phyloP scores from a whole-genome alignment of 352 stramenopile genomes.

The Peronosclerospora sorghi region DNA sequence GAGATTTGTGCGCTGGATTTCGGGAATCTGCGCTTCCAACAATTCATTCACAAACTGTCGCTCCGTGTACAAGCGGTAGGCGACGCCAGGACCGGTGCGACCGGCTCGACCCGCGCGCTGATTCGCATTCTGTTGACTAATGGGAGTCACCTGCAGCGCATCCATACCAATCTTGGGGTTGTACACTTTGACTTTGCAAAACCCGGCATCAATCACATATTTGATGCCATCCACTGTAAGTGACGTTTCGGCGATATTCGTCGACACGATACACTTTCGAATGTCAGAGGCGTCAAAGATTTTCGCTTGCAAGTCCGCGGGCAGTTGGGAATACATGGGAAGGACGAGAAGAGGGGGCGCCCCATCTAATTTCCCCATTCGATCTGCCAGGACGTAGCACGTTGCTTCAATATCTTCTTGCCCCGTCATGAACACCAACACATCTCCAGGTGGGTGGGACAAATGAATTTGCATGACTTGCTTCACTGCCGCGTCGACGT shows the following conservation, averaged over 20 bases:
- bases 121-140: constrained; percentile 96
- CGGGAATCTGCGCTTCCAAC: constrained; percentile 94
- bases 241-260: constrained; percentile 96
- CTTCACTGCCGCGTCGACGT: constrained; percentile 96
- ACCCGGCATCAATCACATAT: constrained; percentile 97
- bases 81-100: constrained; percentile 84
- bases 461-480: constrained; percentile 98
- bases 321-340: constrained; percentile 99
- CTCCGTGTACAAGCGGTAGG: constrained; percentile 96
- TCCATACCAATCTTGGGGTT: constrained; percentile 99
- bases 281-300: constrained; percentile 94
- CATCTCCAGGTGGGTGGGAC: constrained; percentile 92
- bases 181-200: constrained; percentile 99
- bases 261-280: constrained; percentile 96
- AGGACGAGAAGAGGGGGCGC: constrained; percentile 93
- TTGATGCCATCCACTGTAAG: constrained; percentile 95
- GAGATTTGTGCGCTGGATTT: constrained; percentile 98
- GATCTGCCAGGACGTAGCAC: constrained; percentile 90
- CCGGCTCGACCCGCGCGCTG: constrained; percentile 92
- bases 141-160: constrained; percentile 90
- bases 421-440: constrained; percentile 99
- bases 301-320: constrained; percentile 95
- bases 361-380: constrained; percentile 90
- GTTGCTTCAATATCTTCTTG: constrained; percentile 98
- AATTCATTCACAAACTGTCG: constrained; percentile 95